These are phyloP conservation scores for Trichoderma brevicompactum DNA, from an alignment of 2,329 filamentous ascomycete genomes.

Conservation along the genomic window DNA sequence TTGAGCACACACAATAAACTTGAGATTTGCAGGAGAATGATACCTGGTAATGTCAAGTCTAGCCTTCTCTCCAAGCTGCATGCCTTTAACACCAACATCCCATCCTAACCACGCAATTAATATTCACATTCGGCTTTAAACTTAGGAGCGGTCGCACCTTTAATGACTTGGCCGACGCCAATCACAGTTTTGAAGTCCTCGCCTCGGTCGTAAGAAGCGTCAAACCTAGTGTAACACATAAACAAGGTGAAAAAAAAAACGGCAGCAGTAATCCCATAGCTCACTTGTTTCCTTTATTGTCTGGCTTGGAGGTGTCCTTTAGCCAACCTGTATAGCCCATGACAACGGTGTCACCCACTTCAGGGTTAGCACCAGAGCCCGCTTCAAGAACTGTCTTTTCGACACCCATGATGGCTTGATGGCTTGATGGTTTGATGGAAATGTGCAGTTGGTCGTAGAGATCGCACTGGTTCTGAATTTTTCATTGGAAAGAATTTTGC, in stretches of 20 bases:
- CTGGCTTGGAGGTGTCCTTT: constrained; percentile 64
- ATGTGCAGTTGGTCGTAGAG: too few species aligned
- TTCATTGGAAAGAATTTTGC: too few species aligned
- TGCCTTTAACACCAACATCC: constrained; percentile 83
- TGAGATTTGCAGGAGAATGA: too few species aligned
- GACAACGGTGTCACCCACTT: constrained; percentile 71
- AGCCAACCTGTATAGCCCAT: constrained; percentile 94
- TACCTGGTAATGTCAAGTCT: constrained; percentile 74
- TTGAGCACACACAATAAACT: too few species aligned
- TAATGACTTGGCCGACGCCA: constrained; percentile 83
- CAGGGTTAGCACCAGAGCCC: constrained; percentile 67
- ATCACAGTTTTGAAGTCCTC: constrained; percentile 75
- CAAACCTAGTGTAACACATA: constrained; percentile 67
- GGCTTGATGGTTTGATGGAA: too few species aligned
- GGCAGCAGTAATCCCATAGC: constrained; percentile 39
- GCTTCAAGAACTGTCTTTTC: constrained; percentile 65
- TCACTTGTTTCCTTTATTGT: constrained; percentile 73
- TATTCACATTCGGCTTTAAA: too few species aligned
- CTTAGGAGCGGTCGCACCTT: too few species aligned
- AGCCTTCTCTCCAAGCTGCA: constrained; percentile 91
- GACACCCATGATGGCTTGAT: constrained; percentile 57
- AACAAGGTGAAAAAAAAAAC: background rate
- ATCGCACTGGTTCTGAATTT: too few species aligned
- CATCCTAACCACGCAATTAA: too few species aligned
- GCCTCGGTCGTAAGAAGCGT: constrained; percentile 77